Evolutionary conservation across 2,329 filamentous ascomycete genomes (phyloP), one percentile per base, ranked within the genome.

Genomic region (Penicillium sp.): DNA sequence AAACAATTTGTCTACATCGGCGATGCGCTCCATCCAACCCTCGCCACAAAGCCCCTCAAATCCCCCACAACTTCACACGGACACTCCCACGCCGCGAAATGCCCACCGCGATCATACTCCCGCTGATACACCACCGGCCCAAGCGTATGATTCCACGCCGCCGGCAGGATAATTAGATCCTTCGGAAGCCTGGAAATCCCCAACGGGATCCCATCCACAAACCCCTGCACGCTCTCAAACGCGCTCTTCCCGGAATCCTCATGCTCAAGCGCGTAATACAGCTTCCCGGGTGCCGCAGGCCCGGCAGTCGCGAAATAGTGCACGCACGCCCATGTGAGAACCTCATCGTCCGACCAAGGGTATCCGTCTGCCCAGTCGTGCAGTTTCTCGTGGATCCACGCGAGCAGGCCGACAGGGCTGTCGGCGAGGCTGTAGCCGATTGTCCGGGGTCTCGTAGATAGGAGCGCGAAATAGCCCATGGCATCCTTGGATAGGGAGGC

Each of bases 311-410:
- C 3, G 31, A 35, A 35, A 5, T 35, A 35, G 73, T 93, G 93
- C 45, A 93, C 84, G 52, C 83, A 86, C 0, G 93, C 77, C 91
- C 90, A 93, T 0, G 88, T 91, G 30, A 91, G 77, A 7, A 93
- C 83, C 76, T 93, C 90, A 58, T 92, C 90, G 64, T 91, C 88
- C 0, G 86, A 89, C 90, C 90, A 93, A 0, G 84, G 78, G 70
- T 92, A 92, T 0, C 68, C 70, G 69, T 93, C 90, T 0, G 88
- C 88, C 91, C 91, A 94, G 68, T 91, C 88, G 67, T 89, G 86
- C 44, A 94, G 78, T 73, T 94, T 94, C 76, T 94, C 91, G 67
- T 91, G 90, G 41, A 94, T 88, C 91, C 91, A 94, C 0, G 90
- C 86, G 1, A 94, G 80, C 3, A 92, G 77, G 0, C 85, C 90